Percentiles rank a stretch among this genome's conserved stretches.
Evolutionary conservation across 805 yeast species (phyloP).

Genomic region (Alloascoidea hylecoeti): DNA sequence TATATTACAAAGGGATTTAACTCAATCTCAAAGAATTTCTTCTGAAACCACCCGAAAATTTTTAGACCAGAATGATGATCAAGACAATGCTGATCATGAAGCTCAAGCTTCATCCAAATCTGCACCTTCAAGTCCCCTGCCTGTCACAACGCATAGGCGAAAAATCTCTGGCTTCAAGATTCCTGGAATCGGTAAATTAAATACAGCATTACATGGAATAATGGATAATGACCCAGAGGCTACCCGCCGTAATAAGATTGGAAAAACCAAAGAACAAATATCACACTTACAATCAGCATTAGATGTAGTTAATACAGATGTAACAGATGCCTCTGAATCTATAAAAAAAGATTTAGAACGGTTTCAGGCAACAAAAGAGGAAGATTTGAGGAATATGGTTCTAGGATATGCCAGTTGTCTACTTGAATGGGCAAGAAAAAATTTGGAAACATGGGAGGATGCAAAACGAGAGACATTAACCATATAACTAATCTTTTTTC

Average conservation of each 20-base stretch:
- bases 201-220: constrained; percentile 39
- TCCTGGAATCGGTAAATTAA: constrained; percentile 37
- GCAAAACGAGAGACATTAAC: constrained; percentile 22
- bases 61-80: constrained; percentile 4
- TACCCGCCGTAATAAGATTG: constrained; percentile 37
- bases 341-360: constrained; percentile 23
- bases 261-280: constrained; percentile 29
- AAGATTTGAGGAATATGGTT: constrained; percentile 36
- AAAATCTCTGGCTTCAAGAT: constrained; percentile 28
- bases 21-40: constrained; percentile 15
- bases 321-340: constrained; percentile 30
- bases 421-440: constrained; percentile 53
- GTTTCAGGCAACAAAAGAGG: constrained; percentile 35
- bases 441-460: constrained; percentile 54
- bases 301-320: constrained; percentile 36
- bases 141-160: constrained; percentile 13
- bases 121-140: constrained; percentile 4
- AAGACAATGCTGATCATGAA: not conserved
- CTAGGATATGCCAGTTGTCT: constrained; percentile 39
- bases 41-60: constrained; percentile 7
- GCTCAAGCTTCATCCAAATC: constrained; percentile 6
- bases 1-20: constrained; percentile 11
- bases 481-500: too few relatives aligned
- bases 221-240: constrained; percentile 56
- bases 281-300: constrained; percentile 33